Percentiles rank a stretch among this genome's conserved stretches.
Conservation (phyloP, 2,329 filamentous ascomycete species). For the Clarireedia paspali region DNA sequence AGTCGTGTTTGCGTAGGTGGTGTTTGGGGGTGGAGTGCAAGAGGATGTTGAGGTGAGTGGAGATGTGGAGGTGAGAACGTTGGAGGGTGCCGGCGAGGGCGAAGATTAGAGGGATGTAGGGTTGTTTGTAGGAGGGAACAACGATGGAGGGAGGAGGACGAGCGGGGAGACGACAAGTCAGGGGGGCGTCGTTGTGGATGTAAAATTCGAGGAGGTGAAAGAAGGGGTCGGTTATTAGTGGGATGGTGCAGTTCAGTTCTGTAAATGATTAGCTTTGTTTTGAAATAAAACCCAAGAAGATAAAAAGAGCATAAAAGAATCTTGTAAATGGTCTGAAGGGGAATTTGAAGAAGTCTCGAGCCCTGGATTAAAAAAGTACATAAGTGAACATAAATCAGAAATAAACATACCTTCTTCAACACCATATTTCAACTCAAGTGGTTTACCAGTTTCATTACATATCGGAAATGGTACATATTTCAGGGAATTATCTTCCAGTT, state of each 20-base stretch:
- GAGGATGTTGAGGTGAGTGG: slow-evolving; percentile 81
- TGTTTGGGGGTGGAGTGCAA: slow-evolving; percentile 60
- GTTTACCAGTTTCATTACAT: slow-evolving; percentile 79
- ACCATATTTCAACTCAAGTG: slow-evolving; percentile 83
- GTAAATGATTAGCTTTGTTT: slow-evolving; percentile 11
- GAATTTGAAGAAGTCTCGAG: too few relatives aligned
- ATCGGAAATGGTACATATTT: slow-evolving; percentile 86
- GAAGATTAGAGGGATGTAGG: background rate
- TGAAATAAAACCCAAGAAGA: background rate
- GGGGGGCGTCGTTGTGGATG: slow-evolving; percentile 89
- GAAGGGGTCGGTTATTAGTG: slow-evolving; percentile 68
- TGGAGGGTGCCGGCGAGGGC: slow-evolving; percentile 81
- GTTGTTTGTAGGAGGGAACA: slow-evolving; percentile 30
- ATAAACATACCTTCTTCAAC: slow-evolving; percentile 43
- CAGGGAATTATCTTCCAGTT: slow-evolving; percentile 71
- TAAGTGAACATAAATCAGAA: background rate
- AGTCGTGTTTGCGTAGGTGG: slow-evolving; percentile 54
- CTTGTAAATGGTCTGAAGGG: background rate
- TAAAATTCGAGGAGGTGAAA: slow-evolving; percentile 95
- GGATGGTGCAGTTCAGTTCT: slow-evolving; percentile 79
- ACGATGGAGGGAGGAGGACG: slow-evolving; percentile 48
- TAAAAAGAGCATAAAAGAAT: background rate
- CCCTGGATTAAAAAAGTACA: background rate
- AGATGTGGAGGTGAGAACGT: slow-evolving; percentile 81
- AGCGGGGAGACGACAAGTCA: slow-evolving; percentile 82